A percentile compares a stretch with the other conserved stretches of the same genome.
Evolutionary conservation across 75 land plant genomes (phyloP).

Genomic region (Pseudotsuga menziesii): DNA sequence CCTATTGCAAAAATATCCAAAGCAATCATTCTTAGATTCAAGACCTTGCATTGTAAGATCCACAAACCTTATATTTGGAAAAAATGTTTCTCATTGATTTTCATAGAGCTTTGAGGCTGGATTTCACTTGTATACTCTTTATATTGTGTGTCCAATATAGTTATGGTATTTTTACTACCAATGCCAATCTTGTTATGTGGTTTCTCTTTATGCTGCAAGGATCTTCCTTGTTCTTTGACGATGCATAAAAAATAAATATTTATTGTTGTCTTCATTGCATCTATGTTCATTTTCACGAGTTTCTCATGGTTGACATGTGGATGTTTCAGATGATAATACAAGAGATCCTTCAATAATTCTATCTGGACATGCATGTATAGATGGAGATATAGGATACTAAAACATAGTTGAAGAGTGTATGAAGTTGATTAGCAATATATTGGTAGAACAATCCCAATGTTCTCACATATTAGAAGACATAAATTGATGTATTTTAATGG

Average conservation of each 20-base stretch:
- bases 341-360: constrained; percentile 22
- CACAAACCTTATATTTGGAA: not conserved
- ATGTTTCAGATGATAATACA: constrained; percentile 45
- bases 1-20: not conserved
- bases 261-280: not conserved
- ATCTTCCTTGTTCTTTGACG: too few species aligned
- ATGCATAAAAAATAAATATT: too few species aligned
- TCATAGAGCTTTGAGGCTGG: not conserved
- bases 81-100: not conserved
- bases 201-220: too few species aligned
- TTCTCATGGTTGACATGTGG: not conserved
- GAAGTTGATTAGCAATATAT: too few species aligned
- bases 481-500: too few species aligned
- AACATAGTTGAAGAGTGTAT: too few species aligned
- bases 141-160: not conserved
- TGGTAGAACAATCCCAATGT: too few species aligned
- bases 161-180: not conserved
- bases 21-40: not conserved
- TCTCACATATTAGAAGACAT: too few species aligned
- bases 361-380: not conserved
- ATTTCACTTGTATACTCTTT: not conserved
- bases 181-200: not conserved
- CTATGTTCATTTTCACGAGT: not conserved
- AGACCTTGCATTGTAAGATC: not conserved
- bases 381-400: constrained; percentile 17